Percentiles rank a stretch among this genome's conserved stretches.
Evolutionary conservation across 345 rosid species (phyloP).

Genomic region (Gossypium thurberi): DNA sequence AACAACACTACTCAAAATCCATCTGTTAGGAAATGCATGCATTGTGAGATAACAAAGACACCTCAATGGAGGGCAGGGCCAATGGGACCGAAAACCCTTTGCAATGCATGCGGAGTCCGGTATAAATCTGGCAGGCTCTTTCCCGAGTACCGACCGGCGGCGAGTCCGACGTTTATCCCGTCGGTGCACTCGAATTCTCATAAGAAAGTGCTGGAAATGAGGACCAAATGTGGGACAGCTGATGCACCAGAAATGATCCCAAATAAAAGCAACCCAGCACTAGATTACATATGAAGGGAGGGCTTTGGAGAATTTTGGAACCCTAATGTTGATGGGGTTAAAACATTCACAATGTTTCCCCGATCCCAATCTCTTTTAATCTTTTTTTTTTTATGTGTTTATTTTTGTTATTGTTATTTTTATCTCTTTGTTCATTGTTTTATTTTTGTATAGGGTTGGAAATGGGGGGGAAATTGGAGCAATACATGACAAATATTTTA

Average conservation of each 20-base stretch:
- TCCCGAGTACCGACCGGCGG: conserved; percentile 97
- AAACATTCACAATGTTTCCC: neutral
- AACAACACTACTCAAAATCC: conserved; percentile 22
- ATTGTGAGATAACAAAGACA: conserved; percentile 89
- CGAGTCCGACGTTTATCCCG: conserved; percentile 87
- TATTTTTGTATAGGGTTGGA: conserved; percentile 48
- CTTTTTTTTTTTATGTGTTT: neutral
- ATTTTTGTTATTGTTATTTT: conserved; percentile 25
- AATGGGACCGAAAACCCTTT: conserved; percentile 94
- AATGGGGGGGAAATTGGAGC: conserved; percentile 28
- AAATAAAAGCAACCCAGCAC: conserved; percentile 24
- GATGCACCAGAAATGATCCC: conserved; percentile 40
- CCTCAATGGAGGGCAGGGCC: conserved; percentile 99
- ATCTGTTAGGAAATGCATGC: conserved; percentile 78
- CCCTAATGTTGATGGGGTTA: conserved; percentile 12
- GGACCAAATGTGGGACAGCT: conserved; percentile 34
- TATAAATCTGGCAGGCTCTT: conserved; percentile 92
- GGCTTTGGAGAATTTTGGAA: neutral
- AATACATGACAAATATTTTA: conserved; percentile 19
- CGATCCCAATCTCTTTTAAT: neutral
- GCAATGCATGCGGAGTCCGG: conserved; percentile 97
- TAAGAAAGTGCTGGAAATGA: conserved; percentile 90
- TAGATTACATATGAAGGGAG: conserved; percentile 34
- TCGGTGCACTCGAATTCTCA: conserved; percentile 94
- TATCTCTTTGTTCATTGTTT: conserved; percentile 35